A percentile compares a stretch with the other conserved stretches of the same genome.
Conservation (phyloP, 208 protist genomes). For the Trypanosoma cruzi region DNA sequence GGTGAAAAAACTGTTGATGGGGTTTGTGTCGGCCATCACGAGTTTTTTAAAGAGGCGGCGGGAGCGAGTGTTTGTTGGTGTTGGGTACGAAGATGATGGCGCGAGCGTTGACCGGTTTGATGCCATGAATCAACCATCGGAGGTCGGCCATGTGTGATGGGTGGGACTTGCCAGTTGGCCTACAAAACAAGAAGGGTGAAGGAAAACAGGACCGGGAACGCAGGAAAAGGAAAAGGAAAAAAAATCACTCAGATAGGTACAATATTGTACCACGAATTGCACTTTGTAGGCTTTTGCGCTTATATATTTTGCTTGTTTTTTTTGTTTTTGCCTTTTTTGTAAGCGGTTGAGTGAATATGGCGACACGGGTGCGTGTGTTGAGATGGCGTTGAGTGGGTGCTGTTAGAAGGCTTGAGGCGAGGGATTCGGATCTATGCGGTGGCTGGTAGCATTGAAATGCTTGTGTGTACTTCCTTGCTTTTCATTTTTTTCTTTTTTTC, state of each 20-base stretch:
- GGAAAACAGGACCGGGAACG: neutral
- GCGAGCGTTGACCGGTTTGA: conserved; percentile 14
- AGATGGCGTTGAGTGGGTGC: neutral
- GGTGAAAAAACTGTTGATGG: conserved; percentile 8
- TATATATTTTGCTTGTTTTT: neutral
- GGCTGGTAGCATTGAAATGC: neutral
- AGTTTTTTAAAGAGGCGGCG: neutral
- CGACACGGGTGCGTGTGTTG: too few relatives aligned
- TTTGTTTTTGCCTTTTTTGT: neutral
- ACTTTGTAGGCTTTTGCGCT: neutral
- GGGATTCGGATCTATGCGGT: neutral
- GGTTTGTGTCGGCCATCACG: neutral
- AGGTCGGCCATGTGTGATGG: conserved; percentile 11
- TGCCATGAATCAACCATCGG: conserved; percentile 6
- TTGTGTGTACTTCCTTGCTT: neutral
- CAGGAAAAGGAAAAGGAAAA: neutral
- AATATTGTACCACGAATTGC: neutral
- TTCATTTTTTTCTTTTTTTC: neutral
- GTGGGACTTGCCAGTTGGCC: neutral
- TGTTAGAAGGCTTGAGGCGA: neutral
- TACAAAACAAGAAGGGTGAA: neutral
- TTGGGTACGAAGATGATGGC: conserved; percentile 30
- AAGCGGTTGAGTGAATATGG: neutral
- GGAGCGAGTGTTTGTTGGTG: conserved; percentile 24
- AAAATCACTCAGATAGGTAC: neutral